A percentile compares a stretch with the other conserved stretches of the same genome.
Conservation (phyloP, 2,329 filamentous ascomycete species). For the Microdochium trichocladiopsis region DNA sequence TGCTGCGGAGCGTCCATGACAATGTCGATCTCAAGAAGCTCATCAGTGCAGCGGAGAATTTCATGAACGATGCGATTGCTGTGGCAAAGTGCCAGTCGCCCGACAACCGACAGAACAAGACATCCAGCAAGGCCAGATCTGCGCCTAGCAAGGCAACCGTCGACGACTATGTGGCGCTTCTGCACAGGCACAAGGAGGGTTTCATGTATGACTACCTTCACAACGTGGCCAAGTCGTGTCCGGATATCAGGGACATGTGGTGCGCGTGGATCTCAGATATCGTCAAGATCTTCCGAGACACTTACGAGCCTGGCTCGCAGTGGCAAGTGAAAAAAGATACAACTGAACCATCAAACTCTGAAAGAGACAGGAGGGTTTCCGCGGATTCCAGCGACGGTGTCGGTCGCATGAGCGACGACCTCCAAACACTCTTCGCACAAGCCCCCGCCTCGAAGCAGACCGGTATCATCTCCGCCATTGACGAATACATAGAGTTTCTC, state of each 20-base stretch:
- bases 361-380: constrained; percentile 15
- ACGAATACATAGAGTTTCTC: constrained; percentile 56
- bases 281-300: constrained; percentile 45
- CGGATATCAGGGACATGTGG: constrained; percentile 56
- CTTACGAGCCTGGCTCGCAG: not conserved
- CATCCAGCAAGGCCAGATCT: constrained; percentile 18
- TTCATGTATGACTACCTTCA: constrained; percentile 66
- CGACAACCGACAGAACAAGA: constrained; percentile 41
- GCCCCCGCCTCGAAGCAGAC: constrained; percentile 40
- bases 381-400: not conserved
- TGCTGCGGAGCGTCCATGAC: constrained; percentile 66
- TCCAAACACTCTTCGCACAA: constrained; percentile 33
- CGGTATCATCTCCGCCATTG: constrained; percentile 42
- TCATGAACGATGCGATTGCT: constrained; percentile 62
- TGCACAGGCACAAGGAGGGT: constrained; percentile 57
- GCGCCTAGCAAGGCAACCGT: constrained; percentile 44
- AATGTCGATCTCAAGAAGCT: constrained; percentile 65
- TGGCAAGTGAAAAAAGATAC: not conserved
- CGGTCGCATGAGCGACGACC: constrained; percentile 26
- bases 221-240: constrained; percentile 59
- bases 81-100: not conserved
- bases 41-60: constrained; percentile 57
- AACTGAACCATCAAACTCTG: not conserved
- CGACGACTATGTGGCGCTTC: constrained; percentile 58
- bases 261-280: constrained; percentile 52